Conservation (phyloP, 495 filamentous ascomycete species). For the Echria macrotheca region DNA sequence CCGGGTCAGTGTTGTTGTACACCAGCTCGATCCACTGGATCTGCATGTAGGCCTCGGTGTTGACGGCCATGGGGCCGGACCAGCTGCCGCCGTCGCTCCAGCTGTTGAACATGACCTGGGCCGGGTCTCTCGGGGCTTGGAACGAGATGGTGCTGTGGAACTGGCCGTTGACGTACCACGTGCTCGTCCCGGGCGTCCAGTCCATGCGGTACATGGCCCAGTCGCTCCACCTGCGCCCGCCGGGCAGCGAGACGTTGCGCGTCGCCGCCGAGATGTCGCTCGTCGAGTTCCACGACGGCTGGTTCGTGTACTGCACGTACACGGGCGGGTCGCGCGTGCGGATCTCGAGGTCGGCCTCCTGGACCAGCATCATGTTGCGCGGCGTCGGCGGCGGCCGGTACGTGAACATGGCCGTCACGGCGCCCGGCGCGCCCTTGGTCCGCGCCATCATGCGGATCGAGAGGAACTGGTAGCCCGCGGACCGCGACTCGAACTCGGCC, state of each 20-base stretch:
- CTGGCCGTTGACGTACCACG: conserved; percentile 62
- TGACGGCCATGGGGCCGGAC: conserved; percentile 62
- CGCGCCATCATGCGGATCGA: conserved; percentile 58
- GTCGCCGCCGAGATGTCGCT: conserved; percentile 44
- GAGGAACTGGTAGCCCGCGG: conserved; percentile 52
- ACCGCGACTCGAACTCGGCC: conserved; percentile 57
- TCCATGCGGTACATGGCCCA: conserved; percentile 70
- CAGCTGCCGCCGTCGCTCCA: conserved; percentile 72
- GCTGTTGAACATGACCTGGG: conserved; percentile 61
- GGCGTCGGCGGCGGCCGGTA: conserved; percentile 36
- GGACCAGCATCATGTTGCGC: conserved; percentile 37
- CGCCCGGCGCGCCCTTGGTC: conserved; percentile 48
- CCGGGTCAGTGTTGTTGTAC: conserved; percentile 52
- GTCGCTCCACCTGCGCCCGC: conserved; percentile 49
- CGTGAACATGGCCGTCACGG: conserved; percentile 68
- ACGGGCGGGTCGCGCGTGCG: conserved; percentile 54
- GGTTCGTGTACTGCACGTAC: conserved; percentile 66
- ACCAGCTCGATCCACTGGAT: conserved; percentile 71
- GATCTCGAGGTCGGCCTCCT: conserved; percentile 77
- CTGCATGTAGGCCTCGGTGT: conserved; percentile 55
- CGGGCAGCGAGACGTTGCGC: conserved; percentile 39
- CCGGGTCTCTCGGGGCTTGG: conserved; percentile 55
- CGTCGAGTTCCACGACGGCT: conserved; percentile 48
- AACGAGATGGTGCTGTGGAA: conserved; percentile 54
- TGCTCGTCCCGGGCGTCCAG: conserved; percentile 55